Conservation (phyloP, 768 basidiomycete species). For the Trametes maxima region DNA sequence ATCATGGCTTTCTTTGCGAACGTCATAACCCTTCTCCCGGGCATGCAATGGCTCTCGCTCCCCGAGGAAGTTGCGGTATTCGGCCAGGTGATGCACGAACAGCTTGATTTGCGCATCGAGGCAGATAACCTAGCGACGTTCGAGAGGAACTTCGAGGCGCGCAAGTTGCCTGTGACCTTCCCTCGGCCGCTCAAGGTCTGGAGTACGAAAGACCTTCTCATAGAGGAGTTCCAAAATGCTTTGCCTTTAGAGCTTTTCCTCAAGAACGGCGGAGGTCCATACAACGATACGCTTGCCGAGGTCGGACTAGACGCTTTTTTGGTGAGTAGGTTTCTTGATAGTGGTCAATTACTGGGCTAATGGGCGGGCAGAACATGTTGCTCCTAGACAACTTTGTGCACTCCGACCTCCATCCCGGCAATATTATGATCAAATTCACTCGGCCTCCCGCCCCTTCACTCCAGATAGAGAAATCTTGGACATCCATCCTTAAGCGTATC, state of each 20-base stretch:
- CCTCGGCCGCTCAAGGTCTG: slow-evolving; percentile 83
- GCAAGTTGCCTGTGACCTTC: slow-evolving; percentile 84
- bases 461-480: slow-evolving; percentile 45
- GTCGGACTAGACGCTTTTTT: slow-evolving; percentile 94
- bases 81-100: slow-evolving; percentile 94
- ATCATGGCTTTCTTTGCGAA: slow-evolving; percentile 95
- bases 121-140: slow-evolving; percentile 85
- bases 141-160: slow-evolving; percentile 80
- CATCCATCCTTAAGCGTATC: slow-evolving; percentile 44
- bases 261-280: slow-evolving; percentile 89
- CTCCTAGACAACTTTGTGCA: slow-evolving; percentile 98
- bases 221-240: slow-evolving; percentile 95
- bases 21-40: slow-evolving; percentile 76
- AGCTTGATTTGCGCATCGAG: slow-evolving; percentile 89
- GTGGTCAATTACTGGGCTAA: slow-evolving; percentile 3
- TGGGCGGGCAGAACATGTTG: slow-evolving; percentile 82
- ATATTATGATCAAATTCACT: slow-evolving; percentile 97
- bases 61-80: slow-evolving; percentile 95
- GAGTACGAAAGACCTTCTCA: slow-evolving; percentile 79
- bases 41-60: slow-evolving; percentile 95
- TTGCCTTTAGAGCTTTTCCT: slow-evolving; percentile 87
- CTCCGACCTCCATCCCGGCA: slow-evolving; percentile 88
- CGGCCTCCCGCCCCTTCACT: slow-evolving; percentile 73
- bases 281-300: slow-evolving; percentile 86
- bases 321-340: slow-evolving; percentile 47